phyloP scores from a whole-genome alignment of 2,329 filamentous ascomycete genomes.

The Neonectria neomacrospora region DNA sequence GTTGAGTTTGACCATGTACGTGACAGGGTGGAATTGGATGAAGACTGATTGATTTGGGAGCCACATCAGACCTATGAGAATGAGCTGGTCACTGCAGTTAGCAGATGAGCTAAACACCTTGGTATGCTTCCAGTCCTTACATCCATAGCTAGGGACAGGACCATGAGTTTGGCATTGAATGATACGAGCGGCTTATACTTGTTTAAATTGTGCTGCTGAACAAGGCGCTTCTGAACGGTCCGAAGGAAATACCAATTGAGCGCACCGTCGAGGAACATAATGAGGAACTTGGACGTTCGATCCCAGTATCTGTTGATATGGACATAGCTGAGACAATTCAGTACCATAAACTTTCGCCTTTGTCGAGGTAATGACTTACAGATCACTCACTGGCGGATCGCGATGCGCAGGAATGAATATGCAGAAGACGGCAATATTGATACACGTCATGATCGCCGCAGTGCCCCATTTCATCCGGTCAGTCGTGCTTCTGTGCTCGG shows the following conservation, averaged over 20 bases:
- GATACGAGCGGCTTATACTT: constrained; percentile 62
- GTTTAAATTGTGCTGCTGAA: constrained; percentile 58
- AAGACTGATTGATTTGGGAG: constrained; percentile 50
- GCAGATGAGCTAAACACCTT: neutral
- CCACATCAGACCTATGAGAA: constrained; percentile 51
- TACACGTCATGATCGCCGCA: constrained; percentile 55
- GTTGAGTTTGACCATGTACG: constrained; percentile 63
- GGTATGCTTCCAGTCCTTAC: constrained; percentile 39
- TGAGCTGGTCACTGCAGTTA: neutral
- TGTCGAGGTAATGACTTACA: constrained; percentile 37
- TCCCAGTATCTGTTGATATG: constrained; percentile 64
- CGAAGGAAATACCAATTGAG: constrained; percentile 65
- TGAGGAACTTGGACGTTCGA: constrained; percentile 62
- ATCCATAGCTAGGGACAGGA: constrained; percentile 62
- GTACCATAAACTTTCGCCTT: neutral
- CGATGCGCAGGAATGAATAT: constrained; percentile 64
- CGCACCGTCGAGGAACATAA: constrained; percentile 60
- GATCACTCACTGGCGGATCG: constrained; percentile 51
- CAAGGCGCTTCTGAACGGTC: constrained; percentile 57
- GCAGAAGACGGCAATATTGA: constrained; percentile 64
- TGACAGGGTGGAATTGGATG: constrained; percentile 63
- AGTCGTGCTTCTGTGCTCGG: constrained; percentile 54
- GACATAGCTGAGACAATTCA: constrained; percentile 45
- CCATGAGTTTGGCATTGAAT: constrained; percentile 62
- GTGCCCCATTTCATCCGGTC: constrained; percentile 59